phyloP scores from a whole-genome alignment of 2,329 filamentous ascomycete genomes.

The Juglanconis oblonga region DNA sequence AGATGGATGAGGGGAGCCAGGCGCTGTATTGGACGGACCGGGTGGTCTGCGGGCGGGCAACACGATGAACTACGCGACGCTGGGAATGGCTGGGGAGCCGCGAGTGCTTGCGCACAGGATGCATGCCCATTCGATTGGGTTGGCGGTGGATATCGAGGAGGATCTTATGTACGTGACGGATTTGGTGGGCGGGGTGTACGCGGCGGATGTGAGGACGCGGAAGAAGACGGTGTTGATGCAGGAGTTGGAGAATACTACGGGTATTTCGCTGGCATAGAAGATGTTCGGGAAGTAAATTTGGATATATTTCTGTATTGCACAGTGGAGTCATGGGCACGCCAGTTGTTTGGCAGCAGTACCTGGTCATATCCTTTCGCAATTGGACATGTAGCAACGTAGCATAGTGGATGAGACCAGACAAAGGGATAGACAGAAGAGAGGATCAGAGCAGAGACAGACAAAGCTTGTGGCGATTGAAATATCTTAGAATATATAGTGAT shows the following conservation, averaged over 20 bases:
- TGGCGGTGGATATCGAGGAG: conserved; percentile 6
- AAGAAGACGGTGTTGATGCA: conserved; percentile 9
- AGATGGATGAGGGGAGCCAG: conserved; percentile 43
- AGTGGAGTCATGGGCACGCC: too few species aligned
- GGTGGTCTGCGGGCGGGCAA: conserved; percentile 53
- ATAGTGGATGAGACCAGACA: too few species aligned
- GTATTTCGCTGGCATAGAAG: conserved; percentile 5
- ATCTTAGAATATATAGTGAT: too few species aligned
- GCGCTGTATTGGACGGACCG: conserved; percentile 60
- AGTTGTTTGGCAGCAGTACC: too few species aligned
- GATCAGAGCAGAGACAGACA: too few species aligned
- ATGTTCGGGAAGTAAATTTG: too few species aligned
- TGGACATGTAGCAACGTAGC: too few species aligned
- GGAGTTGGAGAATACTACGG: conserved; percentile 1
- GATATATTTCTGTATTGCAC: too few species aligned
- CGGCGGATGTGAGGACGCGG: conserved; percentile 11
- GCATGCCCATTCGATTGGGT: conserved; percentile 10
- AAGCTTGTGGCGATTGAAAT: too few species aligned
- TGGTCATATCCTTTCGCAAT: too few species aligned
- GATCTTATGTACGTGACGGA: conserved; percentile 12
- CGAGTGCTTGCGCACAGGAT: conserved; percentile 8
- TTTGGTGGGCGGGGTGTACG: conserved; percentile 11
- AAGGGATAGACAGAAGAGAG: too few species aligned
- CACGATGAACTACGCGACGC: conserved; percentile 41
- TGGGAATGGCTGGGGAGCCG: conserved; percentile 10